Percentiles rank a stretch among this genome's conserved stretches.
Conservation (phyloP, 345 rosid species). For the Gossypium ekmanianum region DNA sequence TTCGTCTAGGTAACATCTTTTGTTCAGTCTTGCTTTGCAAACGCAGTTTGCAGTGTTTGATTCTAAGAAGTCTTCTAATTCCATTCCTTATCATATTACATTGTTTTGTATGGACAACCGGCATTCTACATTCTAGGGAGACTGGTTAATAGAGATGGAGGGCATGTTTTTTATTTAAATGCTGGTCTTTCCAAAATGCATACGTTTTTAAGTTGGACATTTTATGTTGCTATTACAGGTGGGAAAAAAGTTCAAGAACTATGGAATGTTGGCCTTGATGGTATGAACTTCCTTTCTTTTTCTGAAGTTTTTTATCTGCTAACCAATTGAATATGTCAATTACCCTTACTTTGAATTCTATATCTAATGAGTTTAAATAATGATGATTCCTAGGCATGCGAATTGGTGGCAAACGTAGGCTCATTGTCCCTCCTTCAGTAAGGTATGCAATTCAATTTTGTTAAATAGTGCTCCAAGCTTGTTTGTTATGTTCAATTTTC, state of each 20-base stretch:
- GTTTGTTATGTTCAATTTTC: not conserved
- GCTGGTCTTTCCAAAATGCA: not conserved
- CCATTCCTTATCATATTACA: not conserved
- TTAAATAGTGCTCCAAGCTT: not conserved
- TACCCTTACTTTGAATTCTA: not conserved
- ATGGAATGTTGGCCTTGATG: slow-evolving; percentile 55
- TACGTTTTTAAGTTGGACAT: not conserved
- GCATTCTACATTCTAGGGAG: not conserved
- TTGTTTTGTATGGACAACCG: not conserved
- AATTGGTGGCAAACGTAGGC: slow-evolving; percentile 77
- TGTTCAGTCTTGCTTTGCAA: not conserved
- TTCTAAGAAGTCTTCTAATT: not conserved
- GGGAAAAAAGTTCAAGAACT: slow-evolving; percentile 35
- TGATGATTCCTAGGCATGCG: slow-evolving; percentile 61
- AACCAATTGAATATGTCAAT: not conserved
- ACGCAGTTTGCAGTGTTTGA: not conserved
- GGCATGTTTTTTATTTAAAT: not conserved
- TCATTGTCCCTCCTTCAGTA: slow-evolving; percentile 67
- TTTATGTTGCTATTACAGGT: slow-evolving; percentile 29
- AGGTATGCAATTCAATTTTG: slow-evolving; percentile 43
- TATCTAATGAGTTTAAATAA: not conserved
- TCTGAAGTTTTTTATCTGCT: not conserved
- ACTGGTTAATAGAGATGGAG: not conserved
- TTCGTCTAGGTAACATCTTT: slow-evolving; percentile 44
- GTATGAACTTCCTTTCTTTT: slow-evolving; percentile 28